Conservation (phyloP, 1,284 basidiomycete species). For the Exobasidium rhododendri region DNA sequence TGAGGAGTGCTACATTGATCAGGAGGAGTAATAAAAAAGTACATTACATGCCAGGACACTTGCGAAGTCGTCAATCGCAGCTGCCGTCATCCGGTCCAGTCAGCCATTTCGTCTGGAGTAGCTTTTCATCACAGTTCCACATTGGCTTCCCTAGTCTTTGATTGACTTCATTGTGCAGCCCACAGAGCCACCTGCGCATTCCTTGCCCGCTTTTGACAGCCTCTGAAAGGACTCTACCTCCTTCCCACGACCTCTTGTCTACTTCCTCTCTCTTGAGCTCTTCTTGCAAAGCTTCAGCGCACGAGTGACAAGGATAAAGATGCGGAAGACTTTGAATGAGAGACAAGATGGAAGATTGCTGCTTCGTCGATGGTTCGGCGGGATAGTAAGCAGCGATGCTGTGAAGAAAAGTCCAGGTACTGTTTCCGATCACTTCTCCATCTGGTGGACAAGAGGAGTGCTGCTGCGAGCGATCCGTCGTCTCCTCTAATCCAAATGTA, state of each 20-base stretch:
- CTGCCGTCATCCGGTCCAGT: slow-evolving; percentile 43
- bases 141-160: slow-evolving; percentile 43
- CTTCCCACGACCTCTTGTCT: slow-evolving; percentile 3
- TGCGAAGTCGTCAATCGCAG: slow-evolving; percentile 35
- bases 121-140: slow-evolving; percentile 38
- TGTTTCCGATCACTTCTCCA: slow-evolving; percentile 43
- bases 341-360: slow-evolving; percentile 39
- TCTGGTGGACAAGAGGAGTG: slow-evolving; percentile 43
- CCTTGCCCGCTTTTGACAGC: slow-evolving; percentile 21
- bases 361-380: slow-evolving; percentile 27
- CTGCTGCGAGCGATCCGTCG: not conserved
- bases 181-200: slow-evolving; percentile 46
- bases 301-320: slow-evolving; percentile 48
- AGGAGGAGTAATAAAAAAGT: not conserved
- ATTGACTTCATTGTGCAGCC: slow-evolving; percentile 52
- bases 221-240: slow-evolving; percentile 15
- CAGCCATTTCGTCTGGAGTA: slow-evolving; percentile 40
- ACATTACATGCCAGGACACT: too few relatives aligned
- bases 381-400: slow-evolving; percentile 51
- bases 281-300: slow-evolving; percentile 38
- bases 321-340: slow-evolving; percentile 39
- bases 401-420: slow-evolving; percentile 51
- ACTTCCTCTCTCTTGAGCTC: slow-evolving; percentile 32
- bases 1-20: not conserved
- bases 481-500: not conserved